Evolutionary conservation across 2,329 filamentous ascomycete species (phyloP), one percentile per base, ranked within the genome.

Genomic region (Penicillium sumatraense): DNA sequence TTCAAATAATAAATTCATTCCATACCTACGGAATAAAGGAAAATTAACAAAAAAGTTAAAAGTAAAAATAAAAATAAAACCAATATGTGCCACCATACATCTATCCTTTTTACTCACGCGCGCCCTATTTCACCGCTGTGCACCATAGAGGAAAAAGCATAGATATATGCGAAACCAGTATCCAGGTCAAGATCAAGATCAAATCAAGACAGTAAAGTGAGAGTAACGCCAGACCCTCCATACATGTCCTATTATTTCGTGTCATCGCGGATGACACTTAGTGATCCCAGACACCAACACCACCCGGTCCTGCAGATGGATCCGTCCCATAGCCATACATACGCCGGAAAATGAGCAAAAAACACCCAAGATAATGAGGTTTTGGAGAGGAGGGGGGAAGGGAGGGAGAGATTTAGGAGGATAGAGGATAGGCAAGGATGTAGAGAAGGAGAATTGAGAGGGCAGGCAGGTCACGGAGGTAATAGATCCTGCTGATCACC

Each of bases 21-120:
- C 29, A 13, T 31, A 31, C 9, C n/a, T n/a, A n/a, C n/a, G n/a
- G n/a, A n/a, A 31, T 4, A 31, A 31, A 31, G 29, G 16, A 31
- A 29, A 20, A n/a, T n/a, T n/a, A 31, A 21, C 10, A 33, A 23
- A 46, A n/a, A 14, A 13, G 21, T 20, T 5, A 29, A 44, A 20
- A 3, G 29, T 6, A 44, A n/a, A 13, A 31, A 16, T 5, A 29
- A 44, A 20, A 3, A 14, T 6, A 44, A n/a, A 18, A 27, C 41
- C 16, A 44, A 45, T 18, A 46, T 46, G 42, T 46, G 42, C 27
- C 42, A 21, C 42, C 42, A 31, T 31, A 23, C 31, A 46, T 46
- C 42, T 46, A 46, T 46, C 42, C 42, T 46, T 46, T 46, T 46
- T 21, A 26, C 42, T 46, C 42, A 46, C 29, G 18, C 42, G 27